A percentile compares a stretch with the other conserved stretches of the same genome.
These are phyloP conservation scores for Przewalskia tangutica DNA, from an alignment of 257 asterid species.

Conservation along the genomic window DNA sequence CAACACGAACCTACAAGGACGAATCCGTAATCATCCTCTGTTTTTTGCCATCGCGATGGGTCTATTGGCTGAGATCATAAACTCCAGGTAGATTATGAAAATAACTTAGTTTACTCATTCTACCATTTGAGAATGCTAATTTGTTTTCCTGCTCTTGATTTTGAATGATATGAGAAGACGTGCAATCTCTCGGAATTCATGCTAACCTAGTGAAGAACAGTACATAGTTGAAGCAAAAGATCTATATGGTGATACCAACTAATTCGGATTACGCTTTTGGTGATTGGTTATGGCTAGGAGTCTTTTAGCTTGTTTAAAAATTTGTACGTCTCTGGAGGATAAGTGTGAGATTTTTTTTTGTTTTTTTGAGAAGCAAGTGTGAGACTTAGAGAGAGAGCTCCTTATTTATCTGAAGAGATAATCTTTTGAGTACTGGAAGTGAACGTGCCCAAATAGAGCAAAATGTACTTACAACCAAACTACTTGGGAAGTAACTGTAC, in stretches of 20 bases:
- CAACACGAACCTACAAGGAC: constrained; percentile 28
- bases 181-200: background rate
- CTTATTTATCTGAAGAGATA: background rate
- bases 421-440: background rate
- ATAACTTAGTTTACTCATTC: background rate
- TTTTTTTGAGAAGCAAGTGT: background rate
- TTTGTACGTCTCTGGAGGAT: background rate
- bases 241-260: background rate
- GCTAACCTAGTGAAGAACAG: background rate
- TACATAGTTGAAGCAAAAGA: background rate
- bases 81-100: constrained; percentile 57
- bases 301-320: background rate
- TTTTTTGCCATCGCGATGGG: constrained; percentile 84
- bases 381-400: background rate
- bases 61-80: constrained; percentile 79
- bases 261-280: background rate
- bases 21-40: constrained; percentile 56
- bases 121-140: background rate
- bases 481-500: background rate
- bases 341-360: background rate
- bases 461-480: background rate
- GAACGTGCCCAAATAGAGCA: background rate
- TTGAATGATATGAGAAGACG: background rate
- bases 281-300: background rate
- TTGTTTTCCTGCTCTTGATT: background rate